phyloP scores from a whole-genome alignment of 768 basidiomycete species.

The Tubosaeta sp. region DNA sequence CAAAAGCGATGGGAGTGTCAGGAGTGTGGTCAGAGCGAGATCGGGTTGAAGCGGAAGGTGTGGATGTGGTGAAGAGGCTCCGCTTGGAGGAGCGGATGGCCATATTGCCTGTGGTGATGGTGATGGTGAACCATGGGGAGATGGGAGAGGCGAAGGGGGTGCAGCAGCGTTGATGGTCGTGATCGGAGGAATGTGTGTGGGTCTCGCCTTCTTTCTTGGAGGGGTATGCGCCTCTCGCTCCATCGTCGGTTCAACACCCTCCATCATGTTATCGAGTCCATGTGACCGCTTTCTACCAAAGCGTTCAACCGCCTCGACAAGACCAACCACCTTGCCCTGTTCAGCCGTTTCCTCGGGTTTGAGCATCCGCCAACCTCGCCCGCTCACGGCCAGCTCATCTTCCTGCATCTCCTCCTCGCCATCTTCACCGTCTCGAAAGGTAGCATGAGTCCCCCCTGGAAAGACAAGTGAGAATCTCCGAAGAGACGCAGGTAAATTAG shows the following conservation, averaged over 20 bases:
- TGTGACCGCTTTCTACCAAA: constrained; percentile 63
- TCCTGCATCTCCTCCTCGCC: constrained; percentile 67
- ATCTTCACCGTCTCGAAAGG: constrained; percentile 67
- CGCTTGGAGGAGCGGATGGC: constrained; percentile 81
- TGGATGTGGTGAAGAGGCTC: constrained; percentile 63
- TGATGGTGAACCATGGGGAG: constrained; percentile 82
- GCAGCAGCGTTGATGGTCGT: constrained; percentile 69
- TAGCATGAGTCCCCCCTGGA: constrained; percentile 75
- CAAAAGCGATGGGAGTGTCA: constrained; percentile 81
- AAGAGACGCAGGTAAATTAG: constrained; percentile 66
- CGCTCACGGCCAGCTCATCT: constrained; percentile 61
- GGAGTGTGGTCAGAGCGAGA: constrained; percentile 73
- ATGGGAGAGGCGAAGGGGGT: constrained; percentile 80
- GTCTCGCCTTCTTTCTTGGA: constrained; percentile 75
- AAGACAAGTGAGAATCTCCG: constrained; percentile 76
- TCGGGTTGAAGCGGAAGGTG: constrained; percentile 79
- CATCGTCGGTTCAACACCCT: constrained; percentile 63
- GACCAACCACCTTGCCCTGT: constrained; percentile 50
- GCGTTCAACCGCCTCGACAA: constrained; percentile 78
- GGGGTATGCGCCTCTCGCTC: constrained; percentile 43
- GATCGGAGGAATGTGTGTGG: constrained; percentile 53
- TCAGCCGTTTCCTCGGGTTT: constrained; percentile 58
- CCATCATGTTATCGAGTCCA: constrained; percentile 58
- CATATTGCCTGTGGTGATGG: constrained; percentile 72
- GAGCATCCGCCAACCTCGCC: constrained; percentile 73